A percentile compares a stretch with the other conserved stretches of the same genome.
phyloP scores from a whole-genome alignment of 805 yeast species.

The Suhomyces kilbournensis region DNA sequence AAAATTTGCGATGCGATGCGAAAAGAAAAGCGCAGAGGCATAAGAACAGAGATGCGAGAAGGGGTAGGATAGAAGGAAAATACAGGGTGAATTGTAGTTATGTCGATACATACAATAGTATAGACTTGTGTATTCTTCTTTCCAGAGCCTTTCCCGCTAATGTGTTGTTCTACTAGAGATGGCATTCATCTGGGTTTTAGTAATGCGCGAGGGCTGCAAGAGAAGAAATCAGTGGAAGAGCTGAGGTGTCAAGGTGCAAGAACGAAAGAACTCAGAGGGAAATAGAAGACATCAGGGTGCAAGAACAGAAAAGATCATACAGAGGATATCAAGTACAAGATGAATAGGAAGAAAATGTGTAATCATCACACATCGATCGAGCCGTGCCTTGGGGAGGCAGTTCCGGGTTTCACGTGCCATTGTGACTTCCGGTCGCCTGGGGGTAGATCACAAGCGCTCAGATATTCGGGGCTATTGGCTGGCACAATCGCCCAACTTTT shows the following conservation, averaged over 20 bases:
- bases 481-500: not conserved
- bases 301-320: not conserved
- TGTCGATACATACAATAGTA: no score
- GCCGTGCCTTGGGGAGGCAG: not conserved
- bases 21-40: not conserved
- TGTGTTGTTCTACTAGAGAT: not conserved
- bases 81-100: not conserved
- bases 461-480: not conserved
- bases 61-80: not conserved
- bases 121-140: not conserved
- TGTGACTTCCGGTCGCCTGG: not conserved
- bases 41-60: not conserved
- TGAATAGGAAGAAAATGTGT: not conserved
- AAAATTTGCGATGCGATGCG: slow-evolving; percentile 5
- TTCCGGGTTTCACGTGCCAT: not conserved
- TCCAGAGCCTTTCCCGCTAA: not conserved
- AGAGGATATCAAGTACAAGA: not conserved
- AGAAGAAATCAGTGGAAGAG: not conserved
- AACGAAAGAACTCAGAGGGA: not conserved
- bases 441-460: not conserved
- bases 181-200: not conserved
- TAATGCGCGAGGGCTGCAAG: not conserved
- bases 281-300: not conserved
- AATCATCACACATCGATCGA: not conserved
- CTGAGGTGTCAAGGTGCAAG: not conserved